Base-by-base conservation (phyloP, 1,284 basidiomycete species). In the Leucoagaricus sp. region DNA sequence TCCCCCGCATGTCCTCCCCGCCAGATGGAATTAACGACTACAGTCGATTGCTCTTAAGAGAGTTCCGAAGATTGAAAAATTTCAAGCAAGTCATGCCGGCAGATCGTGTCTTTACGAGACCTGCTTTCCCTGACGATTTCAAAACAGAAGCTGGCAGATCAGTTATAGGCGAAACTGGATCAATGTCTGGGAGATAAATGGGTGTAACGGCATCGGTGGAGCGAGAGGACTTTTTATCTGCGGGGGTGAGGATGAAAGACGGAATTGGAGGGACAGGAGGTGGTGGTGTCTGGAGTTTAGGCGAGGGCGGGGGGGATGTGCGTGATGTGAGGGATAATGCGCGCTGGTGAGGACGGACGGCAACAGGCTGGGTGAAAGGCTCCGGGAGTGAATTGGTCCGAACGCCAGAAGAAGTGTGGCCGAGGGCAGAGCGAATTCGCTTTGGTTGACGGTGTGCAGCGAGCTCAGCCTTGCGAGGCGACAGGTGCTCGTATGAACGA, bases 221-320 rank as follows among this genome's bases (percentile, higher is more conserved):
- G 19, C 66, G 48, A 42, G 71, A 61, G 21, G 68, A 61, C 57
- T 70, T 72, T 42, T 68, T 64, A 13, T 71, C 64, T 48, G 70
- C 73, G 46, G 67, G 66, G 34, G 65, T 65, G 0, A 67, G 62
- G 13, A 75, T 71, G 42, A 75, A 69, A 12, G 69, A 68, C 13
- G 76, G 75, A 1, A 77, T 75, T 2, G 73, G 74, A 9, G 74
- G 72, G 1, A 73, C 68, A 1, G 72, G 68, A 0, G 65, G 64
- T 58, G 55, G 60, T 61, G 34, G 50, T 53, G 31, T 60, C 56
- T 26, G 61, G 56, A 15, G 59, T 64, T 29, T 61, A 64, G 52
- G 66, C 64, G 46, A 61, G 59, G 52, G 66, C 60, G 19, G 70
- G 62, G 61, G 55, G 63, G 61, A 45, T 58, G 71, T 46, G 67